These are phyloP conservation scores for Haplosporangium sp. DNA, from an alignment of 371 early-diverging fungal species.

Conservation along the genomic window DNA sequence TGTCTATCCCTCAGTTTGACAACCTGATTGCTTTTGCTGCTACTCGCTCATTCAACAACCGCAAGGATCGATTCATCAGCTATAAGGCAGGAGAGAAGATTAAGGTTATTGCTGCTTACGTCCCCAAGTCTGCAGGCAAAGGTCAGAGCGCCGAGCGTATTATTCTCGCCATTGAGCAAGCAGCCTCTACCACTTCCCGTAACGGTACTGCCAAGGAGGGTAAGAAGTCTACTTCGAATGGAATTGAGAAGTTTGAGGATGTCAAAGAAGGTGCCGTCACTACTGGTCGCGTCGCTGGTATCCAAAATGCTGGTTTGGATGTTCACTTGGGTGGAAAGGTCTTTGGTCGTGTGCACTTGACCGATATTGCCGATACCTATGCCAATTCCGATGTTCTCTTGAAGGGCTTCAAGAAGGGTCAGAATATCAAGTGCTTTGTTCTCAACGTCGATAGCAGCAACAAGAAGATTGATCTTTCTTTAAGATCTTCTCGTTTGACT, in stretches of 20 bases:
- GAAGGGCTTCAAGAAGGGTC: constrained; percentile 59
- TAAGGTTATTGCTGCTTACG: constrained; percentile 56
- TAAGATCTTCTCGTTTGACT: constrained; percentile 68
- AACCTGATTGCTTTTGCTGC: constrained; percentile 68
- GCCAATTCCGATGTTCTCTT: constrained; percentile 60
- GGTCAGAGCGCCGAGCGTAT: constrained; percentile 57
- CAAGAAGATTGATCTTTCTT: constrained; percentile 72
- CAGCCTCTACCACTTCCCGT: constrained; percentile 13
- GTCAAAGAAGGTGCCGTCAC: constrained; percentile 64
- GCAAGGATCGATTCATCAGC: constrained; percentile 65
- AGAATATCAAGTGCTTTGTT: constrained; percentile 67
- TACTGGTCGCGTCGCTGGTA: constrained; percentile 63
- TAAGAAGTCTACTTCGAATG: constrained; percentile 47
- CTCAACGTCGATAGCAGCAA: constrained; percentile 61
- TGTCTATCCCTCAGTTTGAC: constrained; percentile 67
- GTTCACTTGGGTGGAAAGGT: constrained; percentile 65
- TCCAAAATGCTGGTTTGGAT: constrained; percentile 60
- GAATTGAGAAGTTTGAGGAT: constrained; percentile 56
- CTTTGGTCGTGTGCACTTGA: constrained; percentile 70
- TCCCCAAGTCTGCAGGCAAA: constrained; percentile 42
- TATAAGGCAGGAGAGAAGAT: constrained; percentile 70
- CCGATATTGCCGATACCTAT: constrained; percentile 72
- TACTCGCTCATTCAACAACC: constrained; percentile 66
- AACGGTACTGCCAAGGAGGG: constrained; percentile 52
- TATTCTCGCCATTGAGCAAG: constrained; percentile 54